phyloP scores from a whole-genome alignment of 768 basidiomycete genomes.

The Lyophyllum semitale region DNA sequence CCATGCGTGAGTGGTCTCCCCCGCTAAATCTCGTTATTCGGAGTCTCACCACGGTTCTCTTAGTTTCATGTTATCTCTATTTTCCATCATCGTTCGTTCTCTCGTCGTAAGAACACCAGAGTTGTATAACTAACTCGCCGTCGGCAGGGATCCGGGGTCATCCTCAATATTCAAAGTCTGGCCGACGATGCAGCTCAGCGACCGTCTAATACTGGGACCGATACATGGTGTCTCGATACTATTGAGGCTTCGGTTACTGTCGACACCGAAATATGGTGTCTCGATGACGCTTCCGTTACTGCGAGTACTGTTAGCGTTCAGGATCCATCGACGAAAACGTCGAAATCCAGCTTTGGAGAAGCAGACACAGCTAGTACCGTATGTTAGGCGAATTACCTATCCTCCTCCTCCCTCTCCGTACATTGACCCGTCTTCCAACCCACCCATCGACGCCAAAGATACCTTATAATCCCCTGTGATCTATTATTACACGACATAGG shows the following conservation, averaged over 20 bases:
- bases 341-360: too few species aligned
- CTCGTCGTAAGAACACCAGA: not conserved
- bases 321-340: too few species aligned
- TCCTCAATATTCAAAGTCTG: not conserved
- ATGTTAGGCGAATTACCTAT: too few species aligned
- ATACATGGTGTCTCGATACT: not conserved
- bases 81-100: not conserved
- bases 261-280: too few species aligned
- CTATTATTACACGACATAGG: too few species aligned
- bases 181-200: not conserved
- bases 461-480: too few species aligned
- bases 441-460: too few species aligned
- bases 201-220: not conserved
- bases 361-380: too few species aligned
- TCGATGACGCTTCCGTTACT: not conserved
- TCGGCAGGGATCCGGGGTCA: not conserved
- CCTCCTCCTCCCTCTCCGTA: too few species aligned
- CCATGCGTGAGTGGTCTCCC: slow-evolving; percentile 5
- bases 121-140: too few species aligned
- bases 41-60: not conserved
- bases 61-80: not conserved
- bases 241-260: not conserved
- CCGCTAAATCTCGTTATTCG: not conserved
- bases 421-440: too few species aligned
- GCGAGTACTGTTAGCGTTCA: too few species aligned